Base-by-base conservation (phyloP, 1,139 yeast species). In the Saccharomyces hybrid region DNA sequence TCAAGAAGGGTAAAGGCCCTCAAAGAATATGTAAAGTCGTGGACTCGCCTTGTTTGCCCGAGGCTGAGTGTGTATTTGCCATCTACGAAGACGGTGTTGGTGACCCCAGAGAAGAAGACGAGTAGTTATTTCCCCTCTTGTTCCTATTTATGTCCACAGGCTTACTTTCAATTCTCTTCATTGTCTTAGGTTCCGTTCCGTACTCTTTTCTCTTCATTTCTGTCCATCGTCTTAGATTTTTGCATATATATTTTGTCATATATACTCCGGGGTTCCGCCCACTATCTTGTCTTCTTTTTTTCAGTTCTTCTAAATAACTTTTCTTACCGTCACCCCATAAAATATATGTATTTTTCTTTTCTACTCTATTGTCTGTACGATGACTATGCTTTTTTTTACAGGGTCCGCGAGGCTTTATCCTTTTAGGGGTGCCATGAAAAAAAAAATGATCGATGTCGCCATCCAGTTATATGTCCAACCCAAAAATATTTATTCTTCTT, bases 81-180 rank as follows among this genome's bases (percentile, higher is more conserved):
- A 89, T 93, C 60, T 91, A 91, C 67, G 96, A 90, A 67, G 97
- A 93, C 66, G 99, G 99, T 57, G 86, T 93, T 61, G 96, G 96
- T 57, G 99, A 93, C 73, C 98, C 98, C 52, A 81, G 84, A 64
- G 85, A 84, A 47, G 96, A 86, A 55, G 96, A 87, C 53, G 76
- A 73, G 48, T 70, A 60, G 48, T 27, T 48, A 32, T 38, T 16
- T 9, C 7, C 12, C 24, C 24, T 38, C 44, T 38, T 38, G 44
- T 38, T 12, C 11, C 44, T 38, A 19, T 38, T 38, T 19, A 38
- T 16, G 11, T 38, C 24, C n/a, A 16, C 44, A 38, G 44, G 44
- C 21, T 19, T 38, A 38, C 26, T 38, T 38, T 38, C 44, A 38
- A 19, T 38, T 38, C 31, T 46, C 16, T 28, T 46, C 50, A 11